Conservation (phyloP, 2,329 filamentous ascomycete species). For the Shiraia sp. region DNA sequence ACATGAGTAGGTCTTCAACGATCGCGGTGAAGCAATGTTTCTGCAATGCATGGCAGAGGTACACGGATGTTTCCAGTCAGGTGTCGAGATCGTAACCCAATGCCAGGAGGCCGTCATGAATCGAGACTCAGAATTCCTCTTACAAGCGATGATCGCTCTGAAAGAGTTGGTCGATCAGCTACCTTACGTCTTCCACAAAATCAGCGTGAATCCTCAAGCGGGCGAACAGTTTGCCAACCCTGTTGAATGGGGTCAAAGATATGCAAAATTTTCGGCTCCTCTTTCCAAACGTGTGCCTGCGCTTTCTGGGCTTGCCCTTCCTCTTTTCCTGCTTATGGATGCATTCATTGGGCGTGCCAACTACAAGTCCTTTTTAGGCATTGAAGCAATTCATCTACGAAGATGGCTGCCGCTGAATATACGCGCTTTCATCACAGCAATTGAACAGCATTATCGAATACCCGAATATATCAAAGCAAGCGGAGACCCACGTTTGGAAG, state of each 20-base stretch:
- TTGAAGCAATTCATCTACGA: slow-evolving; percentile 56
- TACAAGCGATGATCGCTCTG: slow-evolving; percentile 55
- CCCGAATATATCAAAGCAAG: slow-evolving; percentile 57
- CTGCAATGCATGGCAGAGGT: slow-evolving; percentile 41
- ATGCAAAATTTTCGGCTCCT: slow-evolving; percentile 54
- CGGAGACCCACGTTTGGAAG: slow-evolving; percentile 54
- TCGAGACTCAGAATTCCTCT: slow-evolving; percentile 54
- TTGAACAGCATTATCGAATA: slow-evolving; percentile 59
- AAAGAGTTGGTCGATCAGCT: slow-evolving; percentile 60
- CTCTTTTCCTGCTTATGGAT: slow-evolving; percentile 58
- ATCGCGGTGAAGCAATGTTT: slow-evolving; percentile 57
- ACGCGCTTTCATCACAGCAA: slow-evolving; percentile 58
- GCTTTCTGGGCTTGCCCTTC: slow-evolving; percentile 50
- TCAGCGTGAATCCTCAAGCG: slow-evolving; percentile 57
- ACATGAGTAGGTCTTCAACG: slow-evolving; percentile 47
- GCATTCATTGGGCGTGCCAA: slow-evolving; percentile 58
- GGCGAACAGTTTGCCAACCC: slow-evolving; percentile 34
- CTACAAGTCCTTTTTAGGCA: slow-evolving; percentile 56
- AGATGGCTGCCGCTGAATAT: slow-evolving; percentile 59
- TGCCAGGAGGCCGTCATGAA: slow-evolving; percentile 61
- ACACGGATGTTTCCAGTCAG: slow-evolving; percentile 29
- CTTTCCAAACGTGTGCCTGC: slow-evolving; percentile 57
- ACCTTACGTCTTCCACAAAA: slow-evolving; percentile 59
- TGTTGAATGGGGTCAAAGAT: slow-evolving; percentile 27
- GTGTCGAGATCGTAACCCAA: slow-evolving; percentile 47